Base-by-base conservation (phyloP, 2,329 filamentous ascomycete genomes). In the Arthrinium phaeospermum region DNA sequence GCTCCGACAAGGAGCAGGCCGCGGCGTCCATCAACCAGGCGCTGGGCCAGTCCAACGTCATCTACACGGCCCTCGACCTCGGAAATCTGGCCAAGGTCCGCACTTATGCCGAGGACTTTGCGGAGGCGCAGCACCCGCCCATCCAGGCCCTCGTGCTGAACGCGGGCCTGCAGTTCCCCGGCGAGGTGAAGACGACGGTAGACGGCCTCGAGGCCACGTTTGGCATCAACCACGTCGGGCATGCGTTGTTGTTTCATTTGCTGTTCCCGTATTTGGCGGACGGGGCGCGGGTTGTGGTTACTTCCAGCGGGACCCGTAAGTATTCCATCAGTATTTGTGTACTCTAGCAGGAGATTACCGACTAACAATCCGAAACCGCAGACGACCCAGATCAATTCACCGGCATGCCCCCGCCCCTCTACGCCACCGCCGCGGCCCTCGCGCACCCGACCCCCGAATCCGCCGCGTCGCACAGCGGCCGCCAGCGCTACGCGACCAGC, bases 141-240 rank as follows among this genome's bases (percentile, higher is more conserved):
- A 85, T 88, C 72, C 78, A 82, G 69, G 77, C 80, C 5, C 80
- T 89, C 7, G 73, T 86, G n/a, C 78, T 87, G 27, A 88, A 89
- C 70, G 86, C 86, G 1, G 86, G 79, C 0, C 73, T 87, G 0
- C 85, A 89, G 73, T 83, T 86, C 68, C 83, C 84, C 0, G 76
- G 75, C 0, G 73, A 73, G 0, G 69, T 85, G 1, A 41, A 75
- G 0, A 80, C 82, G 68, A 84, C 83, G 0, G 72, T 70, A 0
- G 83, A 88, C 27, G 83, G 84, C 10, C 76, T 87, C 53, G 87
- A 89, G 75, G 75, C 77, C 45, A 85, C 84, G 8, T 89, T 89
- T 74, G 85, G 80, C 5, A 80, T 87, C 74, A 86, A 83, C 71
- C 85, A 88, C 73, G 81, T 88, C 57, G 86, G 86, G 6, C 85